Percentiles rank a stretch among this genome's conserved stretches.
These are phyloP conservation scores for Yamadazyma phyllophila DNA, from an alignment of 805 yeast species.

Conservation along the genomic window DNA sequence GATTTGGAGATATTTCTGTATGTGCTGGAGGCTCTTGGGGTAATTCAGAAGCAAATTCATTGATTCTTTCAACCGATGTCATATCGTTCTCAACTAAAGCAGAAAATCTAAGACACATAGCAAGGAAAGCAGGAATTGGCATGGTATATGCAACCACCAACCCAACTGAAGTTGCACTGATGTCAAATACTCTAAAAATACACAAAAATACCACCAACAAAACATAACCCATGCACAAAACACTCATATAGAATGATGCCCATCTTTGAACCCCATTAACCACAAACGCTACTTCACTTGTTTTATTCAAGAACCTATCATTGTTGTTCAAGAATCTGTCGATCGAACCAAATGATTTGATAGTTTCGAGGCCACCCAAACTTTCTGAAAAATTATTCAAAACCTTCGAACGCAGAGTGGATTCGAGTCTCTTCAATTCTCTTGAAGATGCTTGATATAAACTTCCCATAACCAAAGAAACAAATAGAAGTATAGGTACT, in stretches of 20 bases:
- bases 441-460: slow-evolving; percentile 37
- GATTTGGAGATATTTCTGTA: slow-evolving; percentile 41
- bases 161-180: slow-evolving; percentile 35
- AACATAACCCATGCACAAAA: slow-evolving; percentile 16
- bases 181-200: slow-evolving; percentile 30
- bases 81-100: slow-evolving; percentile 39
- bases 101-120: slow-evolving; percentile 27
- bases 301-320: slow-evolving; percentile 22
- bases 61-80: slow-evolving; percentile 38
- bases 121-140: slow-evolving; percentile 30
- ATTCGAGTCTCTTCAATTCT: slow-evolving; percentile 39
- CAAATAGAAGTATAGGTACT: slow-evolving; percentile 25
- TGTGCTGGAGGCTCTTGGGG: slow-evolving; percentile 66
- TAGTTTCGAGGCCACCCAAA: slow-evolving; percentile 33
- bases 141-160: slow-evolving; percentile 33
- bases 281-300: slow-evolving; percentile 34
- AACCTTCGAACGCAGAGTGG: slow-evolving; percentile 35
- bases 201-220: slow-evolving; percentile 29
- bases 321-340: slow-evolving; percentile 25
- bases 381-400: slow-evolving; percentile 37
- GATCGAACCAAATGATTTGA: slow-evolving; percentile 29
- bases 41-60: slow-evolving; percentile 49
- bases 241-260: slow-evolving; percentile 28
- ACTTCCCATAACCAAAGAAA: slow-evolving; percentile 24
- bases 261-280: slow-evolving; percentile 38